phyloP scores from a whole-genome alignment of 768 basidiomycete genomes.

The Aureoboletus auriporus region DNA sequence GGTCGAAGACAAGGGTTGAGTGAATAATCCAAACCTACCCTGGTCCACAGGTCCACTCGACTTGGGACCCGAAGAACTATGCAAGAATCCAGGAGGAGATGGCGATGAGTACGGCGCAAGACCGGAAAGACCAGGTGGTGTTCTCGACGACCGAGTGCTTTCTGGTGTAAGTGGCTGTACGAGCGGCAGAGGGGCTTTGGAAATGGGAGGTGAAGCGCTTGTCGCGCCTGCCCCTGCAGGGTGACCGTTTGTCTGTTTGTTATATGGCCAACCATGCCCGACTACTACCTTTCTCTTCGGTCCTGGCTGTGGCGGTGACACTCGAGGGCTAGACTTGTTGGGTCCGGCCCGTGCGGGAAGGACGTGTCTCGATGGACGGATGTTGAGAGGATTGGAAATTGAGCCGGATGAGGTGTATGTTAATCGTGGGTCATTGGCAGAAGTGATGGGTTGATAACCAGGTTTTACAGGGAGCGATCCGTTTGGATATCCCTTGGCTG shows the following conservation, averaged over 20 bases:
- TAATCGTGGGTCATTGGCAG: constrained; percentile 28
- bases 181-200: constrained; percentile 11
- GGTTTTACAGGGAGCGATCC: constrained; percentile 18
- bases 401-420: constrained; percentile 41
- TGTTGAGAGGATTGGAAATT: constrained; percentile 50
- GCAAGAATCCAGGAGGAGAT: constrained; percentile 33
- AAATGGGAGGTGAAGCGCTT: constrained; percentile 13
- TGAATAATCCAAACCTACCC: constrained; percentile 15
- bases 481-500: constrained; percentile 7
- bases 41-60: constrained; percentile 14
- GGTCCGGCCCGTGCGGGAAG: constrained; percentile 4
- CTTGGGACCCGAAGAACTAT: constrained; percentile 27
- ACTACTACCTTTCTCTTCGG: constrained; percentile 33
- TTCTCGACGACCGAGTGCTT: constrained; percentile 31
- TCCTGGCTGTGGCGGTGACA: constrained; percentile 11
- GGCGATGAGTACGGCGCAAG: constrained; percentile 31
- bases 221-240: constrained; percentile 1
- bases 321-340: constrained; percentile 6
- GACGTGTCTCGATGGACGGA: constrained; percentile 42
- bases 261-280: constrained; percentile 47
- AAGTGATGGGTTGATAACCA: constrained; percentile 26
- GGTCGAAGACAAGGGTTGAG: constrained; percentile 15
- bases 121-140: constrained; percentile 31
- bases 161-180: constrained; percentile 26
- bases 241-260: constrained; percentile 25